These are phyloP conservation scores for Eucalyptus marginata DNA, from an alignment of 345 rosid species.

Conservation along the genomic window DNA sequence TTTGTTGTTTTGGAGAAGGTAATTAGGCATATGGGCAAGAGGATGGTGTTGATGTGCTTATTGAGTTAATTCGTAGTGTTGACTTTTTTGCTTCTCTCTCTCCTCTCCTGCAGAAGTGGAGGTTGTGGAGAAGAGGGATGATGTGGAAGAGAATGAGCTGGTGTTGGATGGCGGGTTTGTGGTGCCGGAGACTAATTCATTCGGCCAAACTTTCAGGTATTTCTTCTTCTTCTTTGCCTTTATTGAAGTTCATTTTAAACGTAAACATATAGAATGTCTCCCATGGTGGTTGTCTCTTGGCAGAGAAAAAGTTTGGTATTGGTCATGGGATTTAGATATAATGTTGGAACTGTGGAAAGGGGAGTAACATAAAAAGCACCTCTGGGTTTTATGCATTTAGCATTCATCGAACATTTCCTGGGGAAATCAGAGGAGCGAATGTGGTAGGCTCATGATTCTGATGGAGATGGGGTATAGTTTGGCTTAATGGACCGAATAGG, in stretches of 20 bases:
- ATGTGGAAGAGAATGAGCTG: slow-evolving; percentile 18
- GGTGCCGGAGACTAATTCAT: slow-evolving; percentile 59
- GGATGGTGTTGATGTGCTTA: not conserved
- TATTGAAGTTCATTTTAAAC: not conserved
- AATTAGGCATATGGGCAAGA: not conserved
- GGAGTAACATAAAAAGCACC: not conserved
- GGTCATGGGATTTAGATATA: not conserved
- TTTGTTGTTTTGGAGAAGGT: not conserved
- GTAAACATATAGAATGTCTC: not conserved
- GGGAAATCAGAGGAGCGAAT: not conserved
- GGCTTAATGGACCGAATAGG: not conserved
- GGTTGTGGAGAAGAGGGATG: not conserved
- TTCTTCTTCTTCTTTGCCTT: not conserved
- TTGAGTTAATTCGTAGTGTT: not conserved
- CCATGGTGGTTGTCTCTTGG: not conserved
- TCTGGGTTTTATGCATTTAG: not conserved
- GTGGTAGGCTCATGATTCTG: not conserved
- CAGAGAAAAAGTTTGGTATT: not conserved
- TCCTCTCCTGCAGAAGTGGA: not conserved
- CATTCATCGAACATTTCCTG: not conserved
- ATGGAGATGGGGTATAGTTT: not conserved
- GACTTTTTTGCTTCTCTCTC: too few species aligned
- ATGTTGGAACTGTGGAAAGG: not conserved
- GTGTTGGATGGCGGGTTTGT: slow-evolving; percentile 40
- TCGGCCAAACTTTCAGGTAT: slow-evolving; percentile 83